These are phyloP conservation scores for Phytopythium sindhum DNA, from an alignment of 352 stramenopile species.

Conservation along the genomic window DNA sequence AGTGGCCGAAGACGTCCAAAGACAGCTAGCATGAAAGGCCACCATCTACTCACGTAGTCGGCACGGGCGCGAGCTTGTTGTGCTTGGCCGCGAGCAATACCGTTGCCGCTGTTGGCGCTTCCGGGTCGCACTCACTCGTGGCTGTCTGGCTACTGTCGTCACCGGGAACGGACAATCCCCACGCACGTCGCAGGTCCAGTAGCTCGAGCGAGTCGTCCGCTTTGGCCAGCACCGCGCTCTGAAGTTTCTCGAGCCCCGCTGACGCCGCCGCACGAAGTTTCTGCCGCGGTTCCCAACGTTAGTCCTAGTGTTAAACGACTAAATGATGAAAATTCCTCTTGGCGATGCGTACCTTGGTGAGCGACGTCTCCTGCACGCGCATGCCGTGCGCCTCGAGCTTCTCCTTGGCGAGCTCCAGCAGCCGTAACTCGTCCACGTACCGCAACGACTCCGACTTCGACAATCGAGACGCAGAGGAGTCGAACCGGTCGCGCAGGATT, in stretches of 20 bases:
- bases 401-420: conserved; percentile 53
- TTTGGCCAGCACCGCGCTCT: conserved; percentile 33
- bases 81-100: not conserved
- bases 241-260: conserved; percentile 37
- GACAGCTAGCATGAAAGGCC: not conserved
- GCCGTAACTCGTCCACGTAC: conserved; percentile 28
- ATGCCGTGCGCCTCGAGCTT: conserved; percentile 51
- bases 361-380: conserved; percentile 32
- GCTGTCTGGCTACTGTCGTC: not conserved
- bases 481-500: conserved; percentile 63
- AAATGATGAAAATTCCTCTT: not conserved
- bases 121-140: not conserved
- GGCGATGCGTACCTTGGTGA: conserved; percentile 29
- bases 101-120: not conserved
- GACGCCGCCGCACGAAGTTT: conserved; percentile 39
- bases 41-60: not conserved
- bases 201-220: conserved; percentile 41
- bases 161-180: conserved; percentile 25
- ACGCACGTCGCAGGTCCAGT: conserved; percentile 45
- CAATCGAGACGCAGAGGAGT: conserved; percentile 14
- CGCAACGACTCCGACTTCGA: conserved; percentile 6
- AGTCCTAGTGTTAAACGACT: no score
- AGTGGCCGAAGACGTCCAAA: not conserved
- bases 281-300: conserved; percentile 12
- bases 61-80: not conserved